phyloP scores from a whole-genome alignment of 257 asterid genomes.

The Rehmannia glutinosa region DNA sequence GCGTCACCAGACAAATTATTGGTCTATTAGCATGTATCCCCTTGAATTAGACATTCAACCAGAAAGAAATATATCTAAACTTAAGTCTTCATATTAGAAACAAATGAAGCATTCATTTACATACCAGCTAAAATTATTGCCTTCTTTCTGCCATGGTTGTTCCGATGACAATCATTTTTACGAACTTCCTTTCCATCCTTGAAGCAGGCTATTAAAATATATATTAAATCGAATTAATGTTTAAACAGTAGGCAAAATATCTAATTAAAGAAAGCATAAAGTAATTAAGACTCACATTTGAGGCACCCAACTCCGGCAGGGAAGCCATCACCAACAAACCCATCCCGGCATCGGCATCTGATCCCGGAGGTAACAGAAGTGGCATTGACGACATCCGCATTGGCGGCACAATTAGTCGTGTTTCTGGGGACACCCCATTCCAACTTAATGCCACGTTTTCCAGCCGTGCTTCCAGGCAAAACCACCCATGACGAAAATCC shows the following conservation, averaged over 20 bases:
- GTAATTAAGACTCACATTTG: slow-evolving; percentile 38
- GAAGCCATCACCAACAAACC: slow-evolving; percentile 64
- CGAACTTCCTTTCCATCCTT: slow-evolving; percentile 55
- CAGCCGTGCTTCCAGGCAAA: slow-evolving; percentile 27
- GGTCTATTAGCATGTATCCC: no score
- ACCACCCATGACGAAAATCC: slow-evolving; percentile 62
- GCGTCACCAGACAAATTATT: no score
- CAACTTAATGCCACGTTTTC: slow-evolving; percentile 53
- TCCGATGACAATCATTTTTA: slow-evolving; percentile 40
- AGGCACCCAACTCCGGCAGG: slow-evolving; percentile 49
- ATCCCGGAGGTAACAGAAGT: slow-evolving; percentile 45
- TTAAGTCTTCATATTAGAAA: no score
- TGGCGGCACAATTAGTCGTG: slow-evolving; percentile 38
- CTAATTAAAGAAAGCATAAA: no score
- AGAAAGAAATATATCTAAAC: no score
- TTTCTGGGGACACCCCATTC: slow-evolving; percentile 68
- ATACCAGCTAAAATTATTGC: slow-evolving; percentile 49
- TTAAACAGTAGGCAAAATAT: neutral
- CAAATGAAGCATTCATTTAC: no score
- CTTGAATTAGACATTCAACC: no score
- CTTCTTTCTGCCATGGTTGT: slow-evolving; percentile 32
- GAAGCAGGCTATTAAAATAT: slow-evolving; percentile 47
- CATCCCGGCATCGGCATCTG: slow-evolving; percentile 56
- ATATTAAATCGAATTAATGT: neutral
- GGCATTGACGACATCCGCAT: slow-evolving; percentile 42